Evolutionary conservation across 768 basidiomycete genomes (phyloP).

Genomic region (Pleurotus salmoneostramineus): DNA sequence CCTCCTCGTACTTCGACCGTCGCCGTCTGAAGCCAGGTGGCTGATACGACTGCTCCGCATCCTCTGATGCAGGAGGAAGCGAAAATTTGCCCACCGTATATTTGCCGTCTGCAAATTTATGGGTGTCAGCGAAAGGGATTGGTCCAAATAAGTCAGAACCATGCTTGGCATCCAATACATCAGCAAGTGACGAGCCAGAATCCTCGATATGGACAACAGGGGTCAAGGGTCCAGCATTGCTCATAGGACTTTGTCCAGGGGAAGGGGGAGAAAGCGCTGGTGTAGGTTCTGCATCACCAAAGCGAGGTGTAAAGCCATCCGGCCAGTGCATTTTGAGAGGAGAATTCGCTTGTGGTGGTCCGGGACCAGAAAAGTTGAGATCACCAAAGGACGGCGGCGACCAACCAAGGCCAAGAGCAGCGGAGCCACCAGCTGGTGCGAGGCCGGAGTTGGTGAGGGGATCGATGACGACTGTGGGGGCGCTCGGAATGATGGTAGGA

Average conservation of each 20-base stretch:
- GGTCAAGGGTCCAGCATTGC: slow-evolving; percentile 45
- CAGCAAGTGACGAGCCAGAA: neutral
- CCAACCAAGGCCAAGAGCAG: slow-evolving; percentile 23
- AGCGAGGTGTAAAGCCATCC: slow-evolving; percentile 28
- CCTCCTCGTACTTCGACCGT: slow-evolving; percentile 50
- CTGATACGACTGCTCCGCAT: slow-evolving; percentile 29
- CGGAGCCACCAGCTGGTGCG: slow-evolving; percentile 26
- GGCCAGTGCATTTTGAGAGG: slow-evolving; percentile 14
- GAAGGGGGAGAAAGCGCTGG: slow-evolving; percentile 48
- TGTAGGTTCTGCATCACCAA: slow-evolving; percentile 18
- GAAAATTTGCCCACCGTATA: slow-evolving; percentile 73
- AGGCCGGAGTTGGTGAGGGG: slow-evolving; percentile 18
- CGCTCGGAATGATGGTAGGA: neutral
- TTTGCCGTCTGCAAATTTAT: slow-evolving; percentile 66
- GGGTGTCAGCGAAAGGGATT: slow-evolving; percentile 66
- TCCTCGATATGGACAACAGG: slow-evolving; percentile 40
- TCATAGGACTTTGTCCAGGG: slow-evolving; percentile 44
- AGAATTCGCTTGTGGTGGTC: slow-evolving; percentile 16
- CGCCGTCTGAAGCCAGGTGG: slow-evolving; percentile 29
- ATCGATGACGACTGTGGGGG: slow-evolving; percentile 1
- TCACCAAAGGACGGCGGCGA: slow-evolving; percentile 25
- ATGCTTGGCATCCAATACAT: slow-evolving; percentile 7
- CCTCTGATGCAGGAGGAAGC: slow-evolving; percentile 59
- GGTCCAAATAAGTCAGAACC: slow-evolving; percentile 53
- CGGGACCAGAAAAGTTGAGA: slow-evolving; percentile 9